Evolutionary conservation across 2,329 filamentous ascomycete species (phyloP).

Genomic region (Microthyrium microscopicum): DNA sequence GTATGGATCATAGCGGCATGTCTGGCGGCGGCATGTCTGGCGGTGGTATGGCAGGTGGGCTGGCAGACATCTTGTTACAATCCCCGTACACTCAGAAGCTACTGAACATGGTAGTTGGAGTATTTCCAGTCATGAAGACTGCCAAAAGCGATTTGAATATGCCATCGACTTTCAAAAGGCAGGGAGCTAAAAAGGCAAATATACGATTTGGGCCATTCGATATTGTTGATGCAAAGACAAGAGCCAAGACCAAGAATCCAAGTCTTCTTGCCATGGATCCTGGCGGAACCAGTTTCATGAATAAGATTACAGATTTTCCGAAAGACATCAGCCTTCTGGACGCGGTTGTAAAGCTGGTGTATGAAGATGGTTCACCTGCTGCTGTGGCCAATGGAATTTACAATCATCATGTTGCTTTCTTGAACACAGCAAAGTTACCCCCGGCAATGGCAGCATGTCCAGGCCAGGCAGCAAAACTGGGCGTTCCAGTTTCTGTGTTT

Average conservation of each 20-base stretch:
- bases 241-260: not conserved
- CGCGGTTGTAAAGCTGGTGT: not conserved
- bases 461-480: not conserved
- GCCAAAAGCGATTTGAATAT: too few relatives aligned
- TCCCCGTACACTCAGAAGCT: too few relatives aligned
- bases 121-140: too few relatives aligned
- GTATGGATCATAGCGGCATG: not conserved
- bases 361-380: conserved; percentile 1
- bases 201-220: not conserved
- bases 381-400: not conserved
- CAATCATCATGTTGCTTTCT: conserved; percentile 4
- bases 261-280: conserved; percentile 1
- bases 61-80: too few relatives aligned
- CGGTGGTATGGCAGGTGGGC: not conserved
- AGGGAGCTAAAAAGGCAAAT: not conserved
- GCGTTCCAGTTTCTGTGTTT: not conserved
- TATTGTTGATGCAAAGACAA: not conserved
- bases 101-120: too few relatives aligned
- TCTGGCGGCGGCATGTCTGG: not conserved
- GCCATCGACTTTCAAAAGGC: not conserved
- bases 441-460: conserved; percentile 1
- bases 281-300: not conserved
- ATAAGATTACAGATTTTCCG: not conserved
- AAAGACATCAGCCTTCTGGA: conserved; percentile 2
- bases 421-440: not conserved